Evolutionary conservation across 495 filamentous ascomycete genomes (phyloP).

Genomic region (Chaetomium tenue): DNA sequence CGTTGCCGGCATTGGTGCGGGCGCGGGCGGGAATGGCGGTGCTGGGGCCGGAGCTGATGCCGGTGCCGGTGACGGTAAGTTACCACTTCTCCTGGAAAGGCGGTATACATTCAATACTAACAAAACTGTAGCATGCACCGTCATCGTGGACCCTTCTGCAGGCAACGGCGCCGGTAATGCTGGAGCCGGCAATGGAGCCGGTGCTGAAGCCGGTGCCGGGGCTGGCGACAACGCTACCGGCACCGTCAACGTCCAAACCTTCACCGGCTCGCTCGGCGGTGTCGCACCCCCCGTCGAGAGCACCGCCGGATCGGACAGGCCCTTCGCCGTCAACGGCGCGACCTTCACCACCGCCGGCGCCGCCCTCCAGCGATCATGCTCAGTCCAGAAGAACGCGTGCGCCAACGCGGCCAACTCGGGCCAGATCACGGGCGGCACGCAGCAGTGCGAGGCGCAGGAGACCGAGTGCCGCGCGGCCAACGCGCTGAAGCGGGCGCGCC

Average conservation of each 20-base stretch:
- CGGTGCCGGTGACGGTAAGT: slow-evolving; percentile 9
- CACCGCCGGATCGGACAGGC: slow-evolving; percentile 44
- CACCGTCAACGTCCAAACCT: slow-evolving; percentile 53
- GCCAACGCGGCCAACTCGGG: slow-evolving; percentile 56
- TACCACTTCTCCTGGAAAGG: neutral
- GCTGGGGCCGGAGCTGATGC: no score
- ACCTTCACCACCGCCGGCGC: slow-evolving; percentile 53
- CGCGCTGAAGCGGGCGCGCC: slow-evolving; percentile 26
- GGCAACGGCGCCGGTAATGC: slow-evolving; percentile 45
- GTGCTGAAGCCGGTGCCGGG: slow-evolving; percentile 19
- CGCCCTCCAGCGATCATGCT: slow-evolving; percentile 54
- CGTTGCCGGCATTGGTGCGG: slow-evolving; percentile 38
- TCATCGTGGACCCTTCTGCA: slow-evolving; percentile 40
- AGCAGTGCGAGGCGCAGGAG: slow-evolving; percentile 53
- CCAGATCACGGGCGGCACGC: slow-evolving; percentile 38
- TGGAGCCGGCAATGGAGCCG: slow-evolving; percentile 30
- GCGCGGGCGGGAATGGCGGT: no score
- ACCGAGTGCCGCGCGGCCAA: slow-evolving; percentile 43
- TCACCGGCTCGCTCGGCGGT: slow-evolving; percentile 56
- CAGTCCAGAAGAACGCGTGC: slow-evolving; percentile 58
- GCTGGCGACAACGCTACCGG: slow-evolving; percentile 31
- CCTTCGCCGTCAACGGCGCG: slow-evolving; percentile 55
- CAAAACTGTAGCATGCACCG: slow-evolving; percentile 29
- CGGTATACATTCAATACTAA: neutral
- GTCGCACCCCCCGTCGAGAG: slow-evolving; percentile 50